phyloP scores from a whole-genome alignment of 1,284 basidiomycete genomes.

The Gymnopus androsaceus region DNA sequence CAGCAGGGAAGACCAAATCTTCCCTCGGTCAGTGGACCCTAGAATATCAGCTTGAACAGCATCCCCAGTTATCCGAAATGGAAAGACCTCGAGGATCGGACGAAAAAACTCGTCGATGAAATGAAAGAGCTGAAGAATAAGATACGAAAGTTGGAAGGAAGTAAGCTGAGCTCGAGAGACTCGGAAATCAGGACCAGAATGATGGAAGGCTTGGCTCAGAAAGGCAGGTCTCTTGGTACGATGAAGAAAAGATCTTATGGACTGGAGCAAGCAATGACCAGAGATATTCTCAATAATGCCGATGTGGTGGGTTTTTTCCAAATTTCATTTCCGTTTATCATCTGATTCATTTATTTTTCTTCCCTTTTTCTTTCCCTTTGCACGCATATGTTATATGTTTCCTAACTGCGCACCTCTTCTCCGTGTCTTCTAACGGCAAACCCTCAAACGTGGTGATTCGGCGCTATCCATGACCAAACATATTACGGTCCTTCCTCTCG shows the following conservation, averaged over 20 bases:
- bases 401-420: too few relatives aligned
- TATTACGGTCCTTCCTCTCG: not conserved
- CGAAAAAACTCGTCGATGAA: slow-evolving; percentile 30
- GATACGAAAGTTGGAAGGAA: slow-evolving; percentile 24
- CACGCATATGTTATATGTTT: too few relatives aligned
- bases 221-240: slow-evolving; percentile 36
- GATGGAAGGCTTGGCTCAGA: slow-evolving; percentile 36
- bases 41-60: slow-evolving; percentile 64
- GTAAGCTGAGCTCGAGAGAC: slow-evolving; percentile 23
- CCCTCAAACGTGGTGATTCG: too few relatives aligned
- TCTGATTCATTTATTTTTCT: too few relatives aligned
- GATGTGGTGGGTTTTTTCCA: slow-evolving; percentile 69
- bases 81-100: slow-evolving; percentile 42
- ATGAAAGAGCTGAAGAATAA: slow-evolving; percentile 29
- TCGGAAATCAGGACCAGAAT: slow-evolving; percentile 38
- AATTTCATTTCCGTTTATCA: too few relatives aligned
- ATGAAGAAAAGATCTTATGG: slow-evolving; percentile 47
- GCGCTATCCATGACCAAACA: too few relatives aligned
- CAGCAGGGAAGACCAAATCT: slow-evolving; percentile 59
- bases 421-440: too few relatives aligned
- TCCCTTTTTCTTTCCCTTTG: not conserved
- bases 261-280: slow-evolving; percentile 54
- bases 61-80: slow-evolving; percentile 53
- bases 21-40: slow-evolving; percentile 64
- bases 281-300: slow-evolving; percentile 61